Evolutionary conservation across 1,139 yeast species (phyloP).

Genomic region (Protomyces pachydermus): DNA sequence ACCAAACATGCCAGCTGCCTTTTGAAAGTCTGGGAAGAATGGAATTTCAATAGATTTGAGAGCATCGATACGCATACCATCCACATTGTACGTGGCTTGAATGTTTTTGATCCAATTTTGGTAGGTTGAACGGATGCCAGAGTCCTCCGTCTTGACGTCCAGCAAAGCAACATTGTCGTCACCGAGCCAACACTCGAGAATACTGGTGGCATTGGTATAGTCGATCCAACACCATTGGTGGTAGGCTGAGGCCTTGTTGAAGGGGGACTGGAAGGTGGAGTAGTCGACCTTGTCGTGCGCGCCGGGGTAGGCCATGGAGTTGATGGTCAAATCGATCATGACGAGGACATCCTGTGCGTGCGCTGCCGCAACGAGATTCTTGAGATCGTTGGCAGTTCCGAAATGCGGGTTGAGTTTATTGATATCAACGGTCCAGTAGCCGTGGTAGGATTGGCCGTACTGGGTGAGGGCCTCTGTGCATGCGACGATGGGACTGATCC

Average conservation of each 20-base stretch:
- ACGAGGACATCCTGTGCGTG: conserved; percentile 29
- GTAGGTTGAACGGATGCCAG: conserved; percentile 17
- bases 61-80: conserved; percentile 31
- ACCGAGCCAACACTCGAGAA: conserved; percentile 30
- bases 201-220: conserved; percentile 26
- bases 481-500: conserved; percentile 31
- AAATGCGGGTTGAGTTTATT: conserved; percentile 28
- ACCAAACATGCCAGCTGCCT: conserved; percentile 27
- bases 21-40: conserved; percentile 26
- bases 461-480: conserved; percentile 24
- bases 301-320: conserved; percentile 28
- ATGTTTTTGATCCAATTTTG: conserved; percentile 11
- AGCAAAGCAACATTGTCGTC: conserved; percentile 27
- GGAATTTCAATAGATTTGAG: conserved; percentile 25
- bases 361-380: conserved; percentile 24
- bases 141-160: conserved; percentile 25
- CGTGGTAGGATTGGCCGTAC: conserved; percentile 29
- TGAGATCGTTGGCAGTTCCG: conserved; percentile 27
- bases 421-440: conserved; percentile 29
- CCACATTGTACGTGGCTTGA: conserved; percentile 23
- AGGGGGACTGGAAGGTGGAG: conserved; percentile 21
- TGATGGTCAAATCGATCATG: conserved; percentile 30
- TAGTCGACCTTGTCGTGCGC: conserved; percentile 12
- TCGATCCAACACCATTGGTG: conserved; percentile 28
- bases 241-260: conserved; percentile 24